Base-by-base conservation (phyloP, 1,284 basidiomycete species). In the Phenoliferia sp. region DNA sequence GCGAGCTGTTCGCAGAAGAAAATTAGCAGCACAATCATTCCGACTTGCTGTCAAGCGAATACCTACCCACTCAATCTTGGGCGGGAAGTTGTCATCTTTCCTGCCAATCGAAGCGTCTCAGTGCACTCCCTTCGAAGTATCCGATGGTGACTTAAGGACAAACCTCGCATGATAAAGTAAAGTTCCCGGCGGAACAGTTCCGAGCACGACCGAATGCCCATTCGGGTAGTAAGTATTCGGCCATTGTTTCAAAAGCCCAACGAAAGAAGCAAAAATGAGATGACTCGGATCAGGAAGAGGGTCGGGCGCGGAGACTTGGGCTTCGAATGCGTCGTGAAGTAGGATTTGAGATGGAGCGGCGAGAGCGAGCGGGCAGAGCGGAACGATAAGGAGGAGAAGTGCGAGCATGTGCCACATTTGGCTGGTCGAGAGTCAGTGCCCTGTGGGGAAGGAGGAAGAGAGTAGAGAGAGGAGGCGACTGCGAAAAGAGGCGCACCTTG, bases 151-250 rank as follows among this genome's bases (percentile, higher is more conserved):
- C 12, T 22, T 22, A 12, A 15, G 39, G 22, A 44, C 39, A 22
- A 12, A 44, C 39, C 58, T 35, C n/a, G 58, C 58, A 39, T 59
- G 58, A 16, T 59, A 59, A 19, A 59, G 58, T 3, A 59, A 39
- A 2, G 58, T 59, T 35, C 22, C 15, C 6, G 34, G 26, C 15
- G 35, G 35, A 22, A 59, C 28, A 15, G 36, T 44, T 3, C 58
- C 58, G 19, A 31, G 34, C 6, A 44, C 36, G 36, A 59, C 36
- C 1, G 58, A 59, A 28, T 59, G 58, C 9, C 58, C 58, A 6
- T 39, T 59, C 22, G 58, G 28, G 15, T 16, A 59, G 35, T 34
- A 31, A 1, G 58, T 59, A 29, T 59, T 59, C n/a, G 35, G 35
- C 58, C 22, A 44, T 39, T 59, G 58, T 29, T 44, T 26, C 9